phyloP scores from a whole-genome alignment of 78 protist species.

The Mastigamoeba balamuthi region DNA sequence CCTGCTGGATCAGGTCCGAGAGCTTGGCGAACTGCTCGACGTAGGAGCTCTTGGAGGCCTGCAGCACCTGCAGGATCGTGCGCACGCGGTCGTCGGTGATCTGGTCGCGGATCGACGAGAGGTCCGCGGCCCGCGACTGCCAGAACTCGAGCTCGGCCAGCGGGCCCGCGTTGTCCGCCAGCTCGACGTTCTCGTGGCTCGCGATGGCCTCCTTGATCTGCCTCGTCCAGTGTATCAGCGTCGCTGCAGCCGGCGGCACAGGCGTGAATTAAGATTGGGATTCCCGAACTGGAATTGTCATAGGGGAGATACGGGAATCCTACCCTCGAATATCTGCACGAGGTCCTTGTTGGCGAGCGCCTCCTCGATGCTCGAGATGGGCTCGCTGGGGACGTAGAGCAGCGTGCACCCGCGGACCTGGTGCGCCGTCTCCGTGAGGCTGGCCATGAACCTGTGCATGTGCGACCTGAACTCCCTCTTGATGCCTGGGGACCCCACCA shows the following conservation, averaged over 20 bases:
- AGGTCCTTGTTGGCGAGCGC: constrained; percentile 50
- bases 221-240: constrained; percentile 82
- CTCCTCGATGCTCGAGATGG: neutral
- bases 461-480: constrained; percentile 46
- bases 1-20: constrained; percentile 1
- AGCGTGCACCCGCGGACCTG: constrained; percentile 46
- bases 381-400: constrained; percentile 69
- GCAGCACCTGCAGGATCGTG: constrained; percentile 36
- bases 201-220: constrained; percentile 60
- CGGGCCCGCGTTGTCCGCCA: constrained; percentile 41
- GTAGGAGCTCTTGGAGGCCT: constrained; percentile 41
- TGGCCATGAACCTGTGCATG: constrained; percentile 70
- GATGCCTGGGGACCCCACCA: too few species aligned
- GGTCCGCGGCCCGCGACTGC: constrained; percentile 40
- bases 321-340: constrained; percentile 49
- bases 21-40: constrained; percentile 44
- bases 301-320: neutral
- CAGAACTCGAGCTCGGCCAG: constrained; percentile 69
- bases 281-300: neutral
- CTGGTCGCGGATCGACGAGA: constrained; percentile 47
- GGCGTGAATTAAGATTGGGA: too few species aligned
- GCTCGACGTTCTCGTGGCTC: constrained; percentile 16
- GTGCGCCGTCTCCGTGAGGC: constrained; percentile 58
- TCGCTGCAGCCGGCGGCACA: neutral
- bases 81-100: constrained; percentile 30